A percentile compares a stretch with the other conserved stretches of the same genome.
Conservation (phyloP, 2,329 filamentous ascomycete species). For the Fusarium begoniae region DNA sequence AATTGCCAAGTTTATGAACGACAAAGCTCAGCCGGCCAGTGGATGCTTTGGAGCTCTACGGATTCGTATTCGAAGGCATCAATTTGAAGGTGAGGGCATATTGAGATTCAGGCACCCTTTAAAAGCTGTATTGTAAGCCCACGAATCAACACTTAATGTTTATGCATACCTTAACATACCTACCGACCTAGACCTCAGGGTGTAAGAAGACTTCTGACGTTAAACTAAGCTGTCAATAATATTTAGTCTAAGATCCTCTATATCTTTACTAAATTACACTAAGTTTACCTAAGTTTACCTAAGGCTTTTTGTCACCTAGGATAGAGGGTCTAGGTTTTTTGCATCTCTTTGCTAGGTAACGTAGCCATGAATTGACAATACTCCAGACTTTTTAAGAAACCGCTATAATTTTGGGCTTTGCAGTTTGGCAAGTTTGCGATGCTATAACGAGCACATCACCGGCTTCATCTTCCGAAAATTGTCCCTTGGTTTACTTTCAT, state of each 20-base stretch:
- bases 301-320: no score
- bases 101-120: background rate
- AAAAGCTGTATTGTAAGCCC: background rate
- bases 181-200: no score
- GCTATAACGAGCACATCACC: background rate
- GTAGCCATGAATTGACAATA: background rate
- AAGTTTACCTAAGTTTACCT: no score
- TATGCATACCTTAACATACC: background rate
- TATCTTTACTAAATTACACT: no score
- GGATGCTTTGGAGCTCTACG: conserved; percentile 4
- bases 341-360: background rate
- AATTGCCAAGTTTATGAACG: conserved; percentile 9
- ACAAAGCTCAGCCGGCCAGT: background rate
- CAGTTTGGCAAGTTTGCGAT: background rate
- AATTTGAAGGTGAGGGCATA: background rate
- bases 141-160: background rate
- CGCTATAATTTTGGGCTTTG: background rate
- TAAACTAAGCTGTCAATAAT: no score
- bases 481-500: background rate
- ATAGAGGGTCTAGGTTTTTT: no score
- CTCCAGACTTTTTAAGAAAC: background rate
- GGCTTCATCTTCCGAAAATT: background rate
- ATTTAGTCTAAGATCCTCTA: no score
- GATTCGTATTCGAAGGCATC: background rate
- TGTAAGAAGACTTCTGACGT: no score